Base-by-base conservation (phyloP, 148 eudicot species). In the Chenopodium album region DNA sequence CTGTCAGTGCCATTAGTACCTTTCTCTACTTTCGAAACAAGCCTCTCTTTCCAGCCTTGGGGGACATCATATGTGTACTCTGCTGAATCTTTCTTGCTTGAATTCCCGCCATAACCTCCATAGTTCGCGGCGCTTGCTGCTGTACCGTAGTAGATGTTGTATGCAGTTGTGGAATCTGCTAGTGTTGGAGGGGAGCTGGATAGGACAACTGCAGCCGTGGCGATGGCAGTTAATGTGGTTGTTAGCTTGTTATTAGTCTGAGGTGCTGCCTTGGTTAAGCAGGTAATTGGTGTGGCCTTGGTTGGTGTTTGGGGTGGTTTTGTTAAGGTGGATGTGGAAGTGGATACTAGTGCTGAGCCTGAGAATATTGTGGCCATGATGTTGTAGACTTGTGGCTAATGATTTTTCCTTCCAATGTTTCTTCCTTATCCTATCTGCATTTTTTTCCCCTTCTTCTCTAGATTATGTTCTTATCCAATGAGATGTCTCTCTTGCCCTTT, bases 71-170 rank as follows among this genome's bases (percentile, higher is more conserved):
- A 95, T 1, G 85, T 62, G 89, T 95, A 95, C 86, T 95, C 97
- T 0, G 98, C 97, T 0, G 97, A 88, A 81, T 92, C 93, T 71
- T 92, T 87, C 78, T 93, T 93, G 86, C 84, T 90, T 0, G 97
- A 87, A 80, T 95, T 95, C 10, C 97, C 98, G 0, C 98, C 97
- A 77, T 90, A 95, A 16, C 98, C 97, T 44, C 98, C 98, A 76
- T 94, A 94, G 76, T 92, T 95, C 75, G 97, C 93, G 0, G 98
- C 98, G 46, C 97, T 92, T 8, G 98, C 94, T 11, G 98, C 98
- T 0, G 97, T 93, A 64, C 97, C 98, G 78, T 95, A 95, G 93
- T 93, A 95, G 0, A 84, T 71, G 11, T 56, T 32, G 89, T 85
- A 88, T 23, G 60, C 16, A 17, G 5, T 0, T 56, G 87, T 11